Evolutionary conservation across 306 rosid species (phyloP).

Genomic region (Quillaja saponaria): DNA sequence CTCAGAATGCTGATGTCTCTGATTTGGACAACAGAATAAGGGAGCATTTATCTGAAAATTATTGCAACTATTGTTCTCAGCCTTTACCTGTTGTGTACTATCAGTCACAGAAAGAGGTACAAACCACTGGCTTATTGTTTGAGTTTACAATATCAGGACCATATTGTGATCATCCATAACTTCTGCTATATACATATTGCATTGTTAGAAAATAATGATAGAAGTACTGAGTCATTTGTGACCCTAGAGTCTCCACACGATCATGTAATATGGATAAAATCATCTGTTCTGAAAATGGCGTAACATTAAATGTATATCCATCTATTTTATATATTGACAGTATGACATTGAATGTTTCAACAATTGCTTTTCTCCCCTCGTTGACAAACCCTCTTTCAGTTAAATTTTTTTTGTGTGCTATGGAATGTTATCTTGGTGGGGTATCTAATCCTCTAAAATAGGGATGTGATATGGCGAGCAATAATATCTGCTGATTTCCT

Average conservation of each 20-base stretch:
- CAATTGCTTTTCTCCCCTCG: no score
- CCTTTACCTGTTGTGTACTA: slow-evolving; percentile 71
- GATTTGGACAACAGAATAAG: slow-evolving; percentile 87
- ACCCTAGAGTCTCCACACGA: slow-evolving; percentile 4
- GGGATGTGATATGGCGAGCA: no score
- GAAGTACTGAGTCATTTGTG: no score
- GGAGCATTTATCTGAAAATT: slow-evolving; percentile 85
- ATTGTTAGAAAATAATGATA: neutral
- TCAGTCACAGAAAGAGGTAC: slow-evolving; percentile 96
- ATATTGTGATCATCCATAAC: slow-evolving; percentile 15
- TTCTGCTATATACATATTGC: slow-evolving; percentile 16
- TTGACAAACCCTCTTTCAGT: no score
- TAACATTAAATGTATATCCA: no score
- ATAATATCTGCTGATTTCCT: no score
- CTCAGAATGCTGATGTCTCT: slow-evolving; percentile 43
- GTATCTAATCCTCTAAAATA: no score
- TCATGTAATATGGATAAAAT: neutral
- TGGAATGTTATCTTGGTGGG: no score
- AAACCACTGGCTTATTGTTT: slow-evolving; percentile 14
- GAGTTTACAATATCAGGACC: slow-evolving; percentile 1
- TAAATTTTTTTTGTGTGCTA: no score
- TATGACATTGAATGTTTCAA: no score
- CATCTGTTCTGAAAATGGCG: no score
- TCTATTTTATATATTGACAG: no score
- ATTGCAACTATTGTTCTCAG: slow-evolving; percentile 78